These are phyloP conservation scores for Chalciporus piperatus DNA, from an alignment of 768 basidiomycete species.

Conservation along the genomic window DNA sequence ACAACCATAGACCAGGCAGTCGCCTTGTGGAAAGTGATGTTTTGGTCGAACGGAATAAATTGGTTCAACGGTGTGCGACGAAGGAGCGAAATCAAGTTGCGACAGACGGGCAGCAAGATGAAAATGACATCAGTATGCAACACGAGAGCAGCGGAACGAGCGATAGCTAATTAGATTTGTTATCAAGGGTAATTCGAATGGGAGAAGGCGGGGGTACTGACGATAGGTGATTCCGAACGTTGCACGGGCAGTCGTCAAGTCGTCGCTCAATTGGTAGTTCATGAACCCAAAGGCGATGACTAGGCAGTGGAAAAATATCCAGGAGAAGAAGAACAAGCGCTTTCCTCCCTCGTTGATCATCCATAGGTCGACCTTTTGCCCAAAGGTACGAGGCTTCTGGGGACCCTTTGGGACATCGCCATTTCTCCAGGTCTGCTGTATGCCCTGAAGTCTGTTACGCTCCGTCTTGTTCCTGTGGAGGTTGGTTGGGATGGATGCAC, in stretches of 20 bases:
- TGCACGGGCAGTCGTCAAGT: constrained; percentile 59
- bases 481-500: constrained; percentile 35
- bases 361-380: constrained; percentile 66
- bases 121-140: constrained; percentile 90
- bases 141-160: constrained; percentile 84
- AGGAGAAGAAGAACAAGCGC: constrained; percentile 74
- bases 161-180: constrained; percentile 55
- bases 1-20: constrained; percentile 89
- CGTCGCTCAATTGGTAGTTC: constrained; percentile 80
- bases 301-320: constrained; percentile 77
- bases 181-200: neutral
- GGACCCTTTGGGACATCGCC: constrained; percentile 25
- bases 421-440: constrained; percentile 60
- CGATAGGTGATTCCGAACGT: constrained; percentile 78
- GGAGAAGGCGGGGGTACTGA: constrained; percentile 34
- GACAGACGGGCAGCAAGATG: constrained; percentile 93
- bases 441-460: constrained; percentile 76
- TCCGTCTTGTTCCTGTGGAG: constrained; percentile 87
- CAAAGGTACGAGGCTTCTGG: constrained; percentile 38
- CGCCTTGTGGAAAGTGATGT: constrained; percentile 86
- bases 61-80: constrained; percentile 83
- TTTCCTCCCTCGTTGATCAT: constrained; percentile 92
- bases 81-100: constrained; percentile 88
- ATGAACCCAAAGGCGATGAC: constrained; percentile 75
- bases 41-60: constrained; percentile 92